Base-by-base conservation (phyloP, 2,329 filamentous ascomycete species). In the Botrytis galanthina region DNA sequence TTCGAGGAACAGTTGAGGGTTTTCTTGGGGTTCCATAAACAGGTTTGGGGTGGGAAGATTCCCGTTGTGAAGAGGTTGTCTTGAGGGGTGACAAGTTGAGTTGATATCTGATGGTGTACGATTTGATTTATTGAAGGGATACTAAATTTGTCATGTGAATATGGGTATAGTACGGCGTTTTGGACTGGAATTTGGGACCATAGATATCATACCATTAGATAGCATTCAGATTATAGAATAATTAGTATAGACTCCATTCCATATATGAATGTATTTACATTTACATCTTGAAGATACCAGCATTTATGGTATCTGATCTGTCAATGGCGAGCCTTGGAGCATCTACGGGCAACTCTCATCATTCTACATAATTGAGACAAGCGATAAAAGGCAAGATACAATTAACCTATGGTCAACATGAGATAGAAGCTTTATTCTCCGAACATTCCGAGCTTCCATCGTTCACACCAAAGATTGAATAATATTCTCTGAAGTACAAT, bases 1-100 rank as follows among this genome's bases (percentile, higher is more conserved):
- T 72, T 72, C 37, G 70, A 72, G 48, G 70, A 68, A 10, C 70
- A 72, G 37, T 60, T 72, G 16, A 26, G 3, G 32, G 48, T 9
- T 10, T 72, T 72, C 32, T 59, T 72, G 62, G 61, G 48, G 0
- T 59, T 72, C 29, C 70, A 72, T 59, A 14, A 7, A 29, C 29
- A 68, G 14, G 39, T 72, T 42, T 72, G 70, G 70, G 70, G 51
- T 8, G 62, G 54, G 3, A 59, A 22, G 14, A 26, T 37, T 20
- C 70, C 70, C 16, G 9, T 32, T 59, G 37, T 72, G 10, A 46
- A 44, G 16, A 54, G 70, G 12, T 16, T 67, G 7, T 18, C 7
- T 18, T 57, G n/a, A 29, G 14, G 51, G 16, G 3, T 42, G 39
- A 42, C 14, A 12, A 42, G 39, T n/a, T 39, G 26, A 22, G n/a